These are phyloP conservation scores for Wickerhamiella infanticola DNA, from an alignment of 1,139 yeast genomes.

Conservation along the genomic window DNA sequence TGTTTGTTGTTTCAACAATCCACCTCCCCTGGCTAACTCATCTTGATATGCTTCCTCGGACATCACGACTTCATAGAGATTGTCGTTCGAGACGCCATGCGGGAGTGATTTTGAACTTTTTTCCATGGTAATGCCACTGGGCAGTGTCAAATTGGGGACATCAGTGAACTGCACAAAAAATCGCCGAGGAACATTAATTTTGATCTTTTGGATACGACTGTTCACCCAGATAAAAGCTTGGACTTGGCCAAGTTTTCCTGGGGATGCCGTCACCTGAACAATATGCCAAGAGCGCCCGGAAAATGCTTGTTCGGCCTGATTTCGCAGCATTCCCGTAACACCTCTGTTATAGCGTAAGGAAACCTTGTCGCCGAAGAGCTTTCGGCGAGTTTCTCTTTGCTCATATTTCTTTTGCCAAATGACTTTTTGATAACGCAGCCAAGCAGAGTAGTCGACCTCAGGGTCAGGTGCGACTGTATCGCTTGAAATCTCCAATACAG, in stretches of 20 bases:
- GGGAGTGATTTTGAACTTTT: conserved; percentile 50
- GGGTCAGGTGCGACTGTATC: conserved; percentile 20
- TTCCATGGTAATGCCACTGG: conserved; percentile 37
- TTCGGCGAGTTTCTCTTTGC: conserved; percentile 55
- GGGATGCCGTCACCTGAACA: conserved; percentile 46
- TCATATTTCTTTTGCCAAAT: conserved; percentile 71
- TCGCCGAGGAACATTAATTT: conserved; percentile 58
- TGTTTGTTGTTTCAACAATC: conserved; percentile 48
- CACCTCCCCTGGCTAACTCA: conserved; percentile 42
- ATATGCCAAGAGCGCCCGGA: conserved; percentile 57
- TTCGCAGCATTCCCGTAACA: conserved; percentile 54
- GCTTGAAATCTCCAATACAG: neutral
- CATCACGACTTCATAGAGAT: conserved; percentile 50
- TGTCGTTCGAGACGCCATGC: conserved; percentile 39
- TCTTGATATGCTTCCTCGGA: conserved; percentile 45
- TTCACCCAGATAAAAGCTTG: conserved; percentile 58
- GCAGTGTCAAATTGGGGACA: conserved; percentile 21
- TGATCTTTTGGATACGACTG: conserved; percentile 57
- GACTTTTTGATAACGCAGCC: conserved; percentile 63
- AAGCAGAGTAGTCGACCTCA: conserved; percentile 57
- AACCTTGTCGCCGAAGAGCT: conserved; percentile 56
- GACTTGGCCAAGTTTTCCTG: conserved; percentile 42
- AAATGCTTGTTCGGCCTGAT: conserved; percentile 58
- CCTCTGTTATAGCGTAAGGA: conserved; percentile 21
- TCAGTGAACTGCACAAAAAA: conserved; percentile 54